These are phyloP conservation scores for Heliamphora pulchella DNA, from an alignment of 179 eudicot genomes.

Conservation along the genomic window DNA sequence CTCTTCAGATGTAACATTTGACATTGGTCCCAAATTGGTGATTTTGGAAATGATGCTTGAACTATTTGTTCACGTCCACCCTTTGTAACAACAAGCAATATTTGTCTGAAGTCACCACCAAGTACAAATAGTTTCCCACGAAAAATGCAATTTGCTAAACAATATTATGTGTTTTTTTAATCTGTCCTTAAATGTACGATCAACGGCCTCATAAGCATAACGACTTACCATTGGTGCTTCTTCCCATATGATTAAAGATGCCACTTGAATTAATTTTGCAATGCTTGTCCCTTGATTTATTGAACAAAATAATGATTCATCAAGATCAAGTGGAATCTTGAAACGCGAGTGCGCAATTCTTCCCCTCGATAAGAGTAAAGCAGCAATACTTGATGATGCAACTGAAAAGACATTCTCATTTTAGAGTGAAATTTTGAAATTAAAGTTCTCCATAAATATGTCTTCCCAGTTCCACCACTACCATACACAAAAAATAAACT, in stretches of 20 bases:
- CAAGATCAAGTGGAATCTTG: too few relatives aligned
- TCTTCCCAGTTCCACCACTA: too few relatives aligned
- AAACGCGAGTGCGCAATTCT: too few relatives aligned
- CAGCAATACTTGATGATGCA: too few relatives aligned
- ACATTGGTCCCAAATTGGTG: neutral
- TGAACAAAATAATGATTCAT: neutral
- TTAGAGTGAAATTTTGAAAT: too few relatives aligned
- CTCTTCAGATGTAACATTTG: neutral
- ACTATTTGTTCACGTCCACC: neutral
- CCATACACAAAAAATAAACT: neutral
- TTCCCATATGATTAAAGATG: neutral
- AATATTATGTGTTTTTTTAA: neutral
- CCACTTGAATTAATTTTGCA: too few relatives aligned
- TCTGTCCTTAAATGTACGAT: neutral
- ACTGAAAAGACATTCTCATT: too few relatives aligned
- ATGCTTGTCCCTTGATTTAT: neutral
- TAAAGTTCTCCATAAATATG: too few relatives aligned
- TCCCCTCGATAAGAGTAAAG: too few relatives aligned
- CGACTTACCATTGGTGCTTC: neutral
- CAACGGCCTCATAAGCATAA: neutral
- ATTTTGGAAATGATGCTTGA: neutral
- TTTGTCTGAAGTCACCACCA: slow-evolving; percentile 25
- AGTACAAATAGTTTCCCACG: slow-evolving; percentile 12
- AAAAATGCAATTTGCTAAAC: neutral
- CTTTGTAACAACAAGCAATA: slow-evolving; percentile 7